phyloP scores from a whole-genome alignment of 805 yeast species.

The Nakazawaea wyomingensis region DNA sequence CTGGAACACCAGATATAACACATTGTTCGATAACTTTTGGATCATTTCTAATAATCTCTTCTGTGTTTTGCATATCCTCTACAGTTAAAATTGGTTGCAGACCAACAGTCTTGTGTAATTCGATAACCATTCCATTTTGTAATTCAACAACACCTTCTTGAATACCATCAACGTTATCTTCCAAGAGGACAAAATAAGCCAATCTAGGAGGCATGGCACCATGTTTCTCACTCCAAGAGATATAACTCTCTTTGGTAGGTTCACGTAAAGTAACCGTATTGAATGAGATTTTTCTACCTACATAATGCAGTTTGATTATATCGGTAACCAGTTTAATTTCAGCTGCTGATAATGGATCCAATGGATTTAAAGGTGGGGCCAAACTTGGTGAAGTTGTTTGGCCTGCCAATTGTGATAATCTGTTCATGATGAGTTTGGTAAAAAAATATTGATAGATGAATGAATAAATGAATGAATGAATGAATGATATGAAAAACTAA shows the following conservation, averaged over 20 bases:
- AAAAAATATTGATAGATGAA: too few species aligned
- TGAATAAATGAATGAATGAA: too few species aligned
- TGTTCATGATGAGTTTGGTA: slow-evolving; percentile 34
- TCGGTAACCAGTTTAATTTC: slow-evolving; percentile 47
- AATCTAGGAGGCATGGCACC: slow-evolving; percentile 53
- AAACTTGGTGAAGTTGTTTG: slow-evolving; percentile 41
- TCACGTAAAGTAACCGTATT: slow-evolving; percentile 57
- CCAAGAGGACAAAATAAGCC: slow-evolving; percentile 50
- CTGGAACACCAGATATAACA: slow-evolving; percentile 52
- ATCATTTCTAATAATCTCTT: slow-evolving; percentile 49
- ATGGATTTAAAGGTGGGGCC: slow-evolving; percentile 46
- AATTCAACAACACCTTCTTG: slow-evolving; percentile 57
- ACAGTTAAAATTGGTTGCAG: slow-evolving; percentile 61
- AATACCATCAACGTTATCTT: slow-evolving; percentile 42
- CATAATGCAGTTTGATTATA: slow-evolving; percentile 36
- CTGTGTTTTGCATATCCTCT: slow-evolving; percentile 48
- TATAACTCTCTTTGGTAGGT: slow-evolving; percentile 49
- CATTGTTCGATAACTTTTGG: slow-evolving; percentile 59
- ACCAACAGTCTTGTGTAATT: slow-evolving; percentile 39
- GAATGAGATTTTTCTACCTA: slow-evolving; percentile 36
- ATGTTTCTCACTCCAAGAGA: slow-evolving; percentile 48
- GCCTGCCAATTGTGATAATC: slow-evolving; percentile 47
- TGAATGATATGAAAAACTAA: too few species aligned
- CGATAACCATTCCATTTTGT: slow-evolving; percentile 33
- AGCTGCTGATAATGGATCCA: slow-evolving; percentile 52